Evolutionary conservation across 2,329 filamentous ascomycete genomes (phyloP).

Genomic region (Verticillium klebahnii): DNA sequence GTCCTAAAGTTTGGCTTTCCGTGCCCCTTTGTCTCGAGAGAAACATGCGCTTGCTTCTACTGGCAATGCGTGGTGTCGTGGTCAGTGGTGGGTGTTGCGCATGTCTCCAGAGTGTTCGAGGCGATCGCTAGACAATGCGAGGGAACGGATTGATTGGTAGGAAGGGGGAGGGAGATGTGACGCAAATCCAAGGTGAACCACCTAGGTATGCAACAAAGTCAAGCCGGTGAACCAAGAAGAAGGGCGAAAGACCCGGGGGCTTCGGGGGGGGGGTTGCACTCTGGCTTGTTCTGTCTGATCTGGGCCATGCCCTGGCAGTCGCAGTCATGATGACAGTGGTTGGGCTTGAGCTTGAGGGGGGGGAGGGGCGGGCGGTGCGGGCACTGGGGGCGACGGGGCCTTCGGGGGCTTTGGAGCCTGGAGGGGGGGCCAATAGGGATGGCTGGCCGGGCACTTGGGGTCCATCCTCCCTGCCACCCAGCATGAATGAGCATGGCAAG

Average conservation of each 20-base stretch:
- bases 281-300: not conserved
- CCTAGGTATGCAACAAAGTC: not conserved
- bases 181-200: not conserved
- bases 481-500: not conserved
- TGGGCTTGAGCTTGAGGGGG: not conserved
- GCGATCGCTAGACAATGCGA: not conserved
- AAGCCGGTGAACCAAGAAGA: not conserved
- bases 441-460: not conserved
- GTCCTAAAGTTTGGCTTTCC: not conserved
- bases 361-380: not conserved
- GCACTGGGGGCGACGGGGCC: not conserved
- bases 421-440: not conserved
- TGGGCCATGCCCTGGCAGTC: not conserved
- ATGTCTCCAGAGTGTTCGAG: not conserved
- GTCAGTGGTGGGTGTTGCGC: not conserved
- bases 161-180: not conserved
- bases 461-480: not conserved
- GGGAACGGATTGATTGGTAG: not conserved
- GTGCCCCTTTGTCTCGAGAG: not conserved
- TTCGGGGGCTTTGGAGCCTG: not conserved
- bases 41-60: not conserved
- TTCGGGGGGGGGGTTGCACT: not conserved
- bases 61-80: not conserved
- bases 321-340: not conserved
- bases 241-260: not conserved